Evolutionary conservation across 78 protist genomes (phyloP).

Genomic region (Andalucia godoyi): DNA sequence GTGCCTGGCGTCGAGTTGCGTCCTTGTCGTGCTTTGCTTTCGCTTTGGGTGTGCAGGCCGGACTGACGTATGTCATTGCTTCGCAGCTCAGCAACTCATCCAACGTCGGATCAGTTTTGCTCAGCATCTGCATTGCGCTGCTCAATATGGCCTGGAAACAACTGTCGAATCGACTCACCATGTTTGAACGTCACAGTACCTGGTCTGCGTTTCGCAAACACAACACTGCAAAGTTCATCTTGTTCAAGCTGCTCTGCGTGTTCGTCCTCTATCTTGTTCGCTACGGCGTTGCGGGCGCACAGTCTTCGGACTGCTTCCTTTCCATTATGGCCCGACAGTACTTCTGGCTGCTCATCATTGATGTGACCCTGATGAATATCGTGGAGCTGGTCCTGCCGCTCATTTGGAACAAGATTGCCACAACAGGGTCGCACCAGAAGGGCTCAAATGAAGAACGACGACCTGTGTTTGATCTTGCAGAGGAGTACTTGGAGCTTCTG

Average conservation of each 20-base stretch:
- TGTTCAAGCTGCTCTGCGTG: constrained; percentile 25
- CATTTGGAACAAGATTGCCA: not conserved
- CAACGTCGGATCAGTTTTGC: too few relatives aligned
- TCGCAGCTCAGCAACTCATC: too few relatives aligned
- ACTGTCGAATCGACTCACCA: constrained; percentile 18
- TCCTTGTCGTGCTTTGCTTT: too few relatives aligned
- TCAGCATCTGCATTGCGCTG: too few relatives aligned
- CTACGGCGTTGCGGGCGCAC: too few relatives aligned
- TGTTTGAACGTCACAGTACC: constrained; percentile 30
- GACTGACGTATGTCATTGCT: too few relatives aligned
- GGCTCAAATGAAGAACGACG: not conserved
- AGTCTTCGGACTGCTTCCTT: too few relatives aligned
- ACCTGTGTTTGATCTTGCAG: constrained; percentile 29
- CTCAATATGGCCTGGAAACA: constrained; percentile 23
- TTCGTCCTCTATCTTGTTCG: constrained; percentile 20
- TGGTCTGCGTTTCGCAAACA: constrained; percentile 36
- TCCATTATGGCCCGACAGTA: not conserved
- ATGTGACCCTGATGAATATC: constrained; percentile 28
- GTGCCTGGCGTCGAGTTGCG: too few relatives aligned
- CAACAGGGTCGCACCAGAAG: not conserved
- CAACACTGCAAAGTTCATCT: constrained; percentile 17
- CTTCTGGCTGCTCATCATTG: constrained; percentile 22
- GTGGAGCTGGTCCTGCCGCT: constrained; percentile 10
- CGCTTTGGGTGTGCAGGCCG: too few relatives aligned
- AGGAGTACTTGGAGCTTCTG: constrained; percentile 36